Percentiles rank a stretch among this genome's conserved stretches.
phyloP scores from a whole-genome alignment of 2,329 filamentous ascomycete species.

The Verticillium zaregamsianum region DNA sequence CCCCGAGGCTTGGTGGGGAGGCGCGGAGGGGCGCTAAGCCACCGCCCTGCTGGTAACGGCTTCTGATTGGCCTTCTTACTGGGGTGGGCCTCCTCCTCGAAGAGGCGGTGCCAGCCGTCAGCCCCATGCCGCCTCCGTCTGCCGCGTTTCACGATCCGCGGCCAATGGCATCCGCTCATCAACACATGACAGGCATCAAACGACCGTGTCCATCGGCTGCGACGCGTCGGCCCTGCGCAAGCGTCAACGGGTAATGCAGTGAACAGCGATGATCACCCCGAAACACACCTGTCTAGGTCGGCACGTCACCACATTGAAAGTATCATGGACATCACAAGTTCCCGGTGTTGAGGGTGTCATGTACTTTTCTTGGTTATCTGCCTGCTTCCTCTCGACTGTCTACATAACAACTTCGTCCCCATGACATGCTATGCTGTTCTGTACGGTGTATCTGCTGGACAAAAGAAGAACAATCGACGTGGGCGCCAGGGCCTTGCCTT shows the following conservation, averaged over 20 bases:
- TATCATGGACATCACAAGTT: background rate
- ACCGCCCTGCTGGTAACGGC: background rate
- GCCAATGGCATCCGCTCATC: background rate
- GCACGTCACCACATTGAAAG: too few species aligned
- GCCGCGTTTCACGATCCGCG: background rate
- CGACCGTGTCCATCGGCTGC: background rate
- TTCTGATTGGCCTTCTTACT: background rate
- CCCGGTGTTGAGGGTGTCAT: background rate
- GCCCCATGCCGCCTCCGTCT: background rate
- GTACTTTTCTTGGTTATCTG: background rate
- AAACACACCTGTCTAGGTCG: too few species aligned
- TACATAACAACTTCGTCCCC: background rate
- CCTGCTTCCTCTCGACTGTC: background rate
- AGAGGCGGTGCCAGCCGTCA: conserved; percentile 5
- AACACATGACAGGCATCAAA: background rate
- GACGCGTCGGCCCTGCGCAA: background rate
- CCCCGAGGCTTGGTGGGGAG: background rate
- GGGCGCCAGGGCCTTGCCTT: background rate
- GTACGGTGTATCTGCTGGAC: background rate
- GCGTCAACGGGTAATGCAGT: background rate
- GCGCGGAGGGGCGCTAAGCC: background rate
- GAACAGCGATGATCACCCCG: background rate
- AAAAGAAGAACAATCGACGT: background rate
- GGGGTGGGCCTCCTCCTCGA: background rate
- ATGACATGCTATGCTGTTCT: background rate